Base-by-base conservation (phyloP, 2,329 filamentous ascomycete species). In the Diaporthe caulivora region DNA sequence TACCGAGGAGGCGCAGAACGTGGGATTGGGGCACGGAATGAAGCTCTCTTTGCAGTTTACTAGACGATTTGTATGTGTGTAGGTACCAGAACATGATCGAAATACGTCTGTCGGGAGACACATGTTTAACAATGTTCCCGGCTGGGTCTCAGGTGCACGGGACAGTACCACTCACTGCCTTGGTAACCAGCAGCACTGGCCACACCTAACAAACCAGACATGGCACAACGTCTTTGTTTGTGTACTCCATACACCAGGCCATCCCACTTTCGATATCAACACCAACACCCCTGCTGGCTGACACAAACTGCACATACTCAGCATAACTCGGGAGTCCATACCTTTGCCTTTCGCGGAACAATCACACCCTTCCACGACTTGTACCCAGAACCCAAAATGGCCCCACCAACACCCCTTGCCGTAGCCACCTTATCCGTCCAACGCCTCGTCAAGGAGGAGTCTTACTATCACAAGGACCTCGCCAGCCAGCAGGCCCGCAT, bases 391-490 rank as follows among this genome's bases (percentile, higher is more conserved):
- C n/a, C 51, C 77, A 84, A 67, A 65, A 98, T 98, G 95, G 89
- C 94, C 4, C 88, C 94, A 42, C 93, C 94, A 57, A 92, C 92
- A 1, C 89, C 92, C 78, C 91, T 98, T 81, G 84, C 90, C 79
- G 97, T 98, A 80, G 92, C 93, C 57, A 97, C 94, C 31, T 90
- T 92, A 75, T 91, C 94, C 26, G 91, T 98, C 77, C 87, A 90
- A 78, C 94, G 97, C 74, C 90, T 98, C 62, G 90, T 98, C 77
- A 98, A 97, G 84, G 97, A 99, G 83, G 94, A 98, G 83, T 87
- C 89, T 51, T 96, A 92, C 79, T 98, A 99, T 85, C 93, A 95
- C 87, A 93, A 93, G 81, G 97, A 99, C 83, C 89, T 95, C 26
- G 86, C 89, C 76, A 87, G 92, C 76, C 95, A 98, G 81, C 88